Base-by-base conservation (phyloP, 345 rosid genomes). In the Nephelium lappaceum region DNA sequence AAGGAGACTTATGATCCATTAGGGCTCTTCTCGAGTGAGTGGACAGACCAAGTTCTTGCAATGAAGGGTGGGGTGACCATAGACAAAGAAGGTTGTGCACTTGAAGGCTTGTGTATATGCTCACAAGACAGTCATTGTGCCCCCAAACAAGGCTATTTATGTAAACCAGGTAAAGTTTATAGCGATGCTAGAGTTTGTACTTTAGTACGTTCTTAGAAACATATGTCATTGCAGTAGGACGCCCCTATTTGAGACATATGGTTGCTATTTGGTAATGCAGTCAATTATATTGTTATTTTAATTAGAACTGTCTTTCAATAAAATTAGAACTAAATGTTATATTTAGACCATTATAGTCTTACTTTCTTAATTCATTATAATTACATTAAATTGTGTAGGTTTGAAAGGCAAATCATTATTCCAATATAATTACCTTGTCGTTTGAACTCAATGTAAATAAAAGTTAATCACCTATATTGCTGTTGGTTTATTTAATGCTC, bases 71-170 rank as follows among this genome's bases (percentile, higher is more conserved):
- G 75, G 5, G 51, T 79, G 81, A 85, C 72, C 3, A 79, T 85
- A 4, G 75, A 81, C 0, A 84, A 82, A 78, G 87, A 87, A 7
- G 94, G 93, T 16, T 95, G 98, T 81, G 95, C 95, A 0, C 72
- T 93, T 18, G 98, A 93, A 71, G 97, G 97, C 0, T 72, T 89
- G 69, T 93, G 98, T 69, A 79, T 87, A 42, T 95, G 98, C 76
- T 90, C 93, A 2, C 65, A 85, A 53, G 98, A 95, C 63, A 70
- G 21, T 36, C 95, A 95, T 39, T 95, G 98, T 82, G 90, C 98
- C 45, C 94, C 98, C 0, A 25, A 49, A 21, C 81, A 91, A 82
- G 92, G 93, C 27, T 93, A 95, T 74, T 81, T 83, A 2, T 95
- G 97, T 58, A 79, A 86, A 60, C 86, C 91, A 0, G 95, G 98